A percentile compares a stretch with the other conserved stretches of the same genome.
Evolutionary conservation across 2,329 filamentous ascomycete genomes (phyloP).

Genomic region (Pleoardoris graminearum): DNA sequence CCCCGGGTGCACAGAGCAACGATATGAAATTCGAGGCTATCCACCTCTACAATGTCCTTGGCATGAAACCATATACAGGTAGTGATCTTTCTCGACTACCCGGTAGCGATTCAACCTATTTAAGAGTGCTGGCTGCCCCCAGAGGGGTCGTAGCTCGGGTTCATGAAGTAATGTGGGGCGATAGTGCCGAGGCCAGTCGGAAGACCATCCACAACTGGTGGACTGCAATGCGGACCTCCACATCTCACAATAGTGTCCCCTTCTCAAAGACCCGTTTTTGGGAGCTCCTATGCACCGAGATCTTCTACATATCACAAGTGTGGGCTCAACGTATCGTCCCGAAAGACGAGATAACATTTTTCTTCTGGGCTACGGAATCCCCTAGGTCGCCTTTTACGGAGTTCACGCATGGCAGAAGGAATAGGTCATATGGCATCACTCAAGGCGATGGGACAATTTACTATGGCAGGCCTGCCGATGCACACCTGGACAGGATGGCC

Average conservation of each 20-base stretch:
- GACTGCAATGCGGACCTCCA: neutral
- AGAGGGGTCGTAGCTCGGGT: neutral
- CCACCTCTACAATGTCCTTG: neutral
- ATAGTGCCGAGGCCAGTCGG: neutral
- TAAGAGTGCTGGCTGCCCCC: neutral
- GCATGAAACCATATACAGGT: neutral
- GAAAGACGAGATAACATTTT: neutral
- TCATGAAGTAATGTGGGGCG: neutral
- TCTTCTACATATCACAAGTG: neutral
- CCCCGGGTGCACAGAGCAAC: constrained; percentile 11
- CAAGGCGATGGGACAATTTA: no score
- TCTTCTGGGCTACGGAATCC: neutral
- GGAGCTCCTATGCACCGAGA: neutral
- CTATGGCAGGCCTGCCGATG: no score
- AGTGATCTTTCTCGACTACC: no score
- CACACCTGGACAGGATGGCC: no score
- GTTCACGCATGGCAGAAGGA: no score
- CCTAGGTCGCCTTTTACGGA: neutral
- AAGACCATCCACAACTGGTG: neutral
- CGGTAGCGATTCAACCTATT: neutral
- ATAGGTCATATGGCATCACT: no score
- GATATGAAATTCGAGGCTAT: neutral
- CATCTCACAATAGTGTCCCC: neutral
- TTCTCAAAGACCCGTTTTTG: neutral
- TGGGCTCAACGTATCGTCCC: no score